Conservation (phyloP, 345 rosid species). For the Citrus sinensis region DNA sequence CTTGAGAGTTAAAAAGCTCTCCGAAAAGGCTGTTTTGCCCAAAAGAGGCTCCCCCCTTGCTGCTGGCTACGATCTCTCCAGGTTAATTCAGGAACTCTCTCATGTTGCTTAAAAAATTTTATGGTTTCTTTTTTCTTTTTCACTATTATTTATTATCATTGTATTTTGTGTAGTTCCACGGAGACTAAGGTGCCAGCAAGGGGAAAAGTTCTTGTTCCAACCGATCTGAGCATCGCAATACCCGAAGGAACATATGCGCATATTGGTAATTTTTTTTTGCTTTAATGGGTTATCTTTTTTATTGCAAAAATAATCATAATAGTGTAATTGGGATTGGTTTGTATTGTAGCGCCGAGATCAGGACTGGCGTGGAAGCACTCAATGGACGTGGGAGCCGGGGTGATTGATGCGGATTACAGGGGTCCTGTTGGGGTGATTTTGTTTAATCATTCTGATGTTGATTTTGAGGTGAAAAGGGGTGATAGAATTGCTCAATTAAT, state of each 20-base stretch:
- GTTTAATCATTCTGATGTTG: constrained; percentile 64
- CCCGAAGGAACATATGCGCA: constrained; percentile 56
- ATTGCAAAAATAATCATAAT: neutral
- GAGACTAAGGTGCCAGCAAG: constrained; percentile 72
- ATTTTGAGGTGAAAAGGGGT: constrained; percentile 58
- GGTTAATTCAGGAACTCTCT: constrained; percentile 5
- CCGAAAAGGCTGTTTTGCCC: constrained; percentile 69
- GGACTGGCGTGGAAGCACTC: constrained; percentile 81
- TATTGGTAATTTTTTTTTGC: constrained; percentile 25
- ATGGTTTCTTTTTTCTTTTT: too few species aligned
- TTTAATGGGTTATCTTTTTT: neutral
- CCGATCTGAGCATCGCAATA: constrained; percentile 69
- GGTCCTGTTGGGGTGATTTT: constrained; percentile 73
- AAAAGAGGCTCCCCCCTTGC: constrained; percentile 65
- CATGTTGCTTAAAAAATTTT: neutral
- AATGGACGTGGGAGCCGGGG: constrained; percentile 80
- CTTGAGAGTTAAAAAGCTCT: constrained; percentile 69
- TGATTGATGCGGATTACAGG: constrained; percentile 74
- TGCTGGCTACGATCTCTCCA: constrained; percentile 84
- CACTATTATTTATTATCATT: neutral
- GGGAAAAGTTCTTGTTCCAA: constrained; percentile 76
- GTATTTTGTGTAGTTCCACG: constrained; percentile 36
- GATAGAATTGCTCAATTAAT: constrained; percentile 73
- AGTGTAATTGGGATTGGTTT: neutral
- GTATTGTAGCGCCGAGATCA: constrained; percentile 54